A percentile compares a stretch with the other conserved stretches of the same genome.
Conservation (phyloP, 495 filamentous ascomycete species). For the Xylaria venustula region DNA sequence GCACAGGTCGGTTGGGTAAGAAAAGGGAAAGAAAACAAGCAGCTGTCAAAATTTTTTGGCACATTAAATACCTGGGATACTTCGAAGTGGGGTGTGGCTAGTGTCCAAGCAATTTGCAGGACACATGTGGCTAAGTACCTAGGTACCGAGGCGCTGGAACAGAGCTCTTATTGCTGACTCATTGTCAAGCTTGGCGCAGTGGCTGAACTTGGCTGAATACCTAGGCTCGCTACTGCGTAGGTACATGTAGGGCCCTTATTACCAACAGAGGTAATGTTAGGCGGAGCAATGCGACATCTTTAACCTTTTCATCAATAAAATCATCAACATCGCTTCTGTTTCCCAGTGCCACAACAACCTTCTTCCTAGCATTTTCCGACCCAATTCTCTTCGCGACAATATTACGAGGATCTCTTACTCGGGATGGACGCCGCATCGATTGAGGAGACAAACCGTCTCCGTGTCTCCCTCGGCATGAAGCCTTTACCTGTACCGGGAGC, state of each 20-base stretch:
- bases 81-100: constrained; percentile 10
- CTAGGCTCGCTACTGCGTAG: too few relatives aligned
- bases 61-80: constrained; percentile 8
- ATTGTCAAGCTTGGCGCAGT: too few relatives aligned
- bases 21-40: constrained; percentile 43
- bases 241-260: too few relatives aligned
- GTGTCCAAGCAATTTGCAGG: not conserved
- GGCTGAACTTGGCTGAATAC: not conserved
- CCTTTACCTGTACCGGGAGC: constrained; percentile 80
- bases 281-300: not conserved
- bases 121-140: not conserved
- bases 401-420: not conserved
- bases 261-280: too few relatives aligned
- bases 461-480: constrained; percentile 83
- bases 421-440: constrained; percentile 81
- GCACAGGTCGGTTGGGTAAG: constrained; percentile 74
- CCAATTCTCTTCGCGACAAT: not conserved
- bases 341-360: too few relatives aligned
- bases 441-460: constrained; percentile 92
- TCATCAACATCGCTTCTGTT: not conserved
- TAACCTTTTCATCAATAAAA: not conserved
- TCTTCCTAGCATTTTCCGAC: too few relatives aligned
- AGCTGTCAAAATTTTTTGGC: constrained; percentile 23
- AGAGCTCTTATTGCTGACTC: too few relatives aligned
- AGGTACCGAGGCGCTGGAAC: not conserved